A percentile compares a stretch with the other conserved stretches of the same genome.
phyloP scores from a whole-genome alignment of 257 asterid species.

The Nicotiana paniculata region DNA sequence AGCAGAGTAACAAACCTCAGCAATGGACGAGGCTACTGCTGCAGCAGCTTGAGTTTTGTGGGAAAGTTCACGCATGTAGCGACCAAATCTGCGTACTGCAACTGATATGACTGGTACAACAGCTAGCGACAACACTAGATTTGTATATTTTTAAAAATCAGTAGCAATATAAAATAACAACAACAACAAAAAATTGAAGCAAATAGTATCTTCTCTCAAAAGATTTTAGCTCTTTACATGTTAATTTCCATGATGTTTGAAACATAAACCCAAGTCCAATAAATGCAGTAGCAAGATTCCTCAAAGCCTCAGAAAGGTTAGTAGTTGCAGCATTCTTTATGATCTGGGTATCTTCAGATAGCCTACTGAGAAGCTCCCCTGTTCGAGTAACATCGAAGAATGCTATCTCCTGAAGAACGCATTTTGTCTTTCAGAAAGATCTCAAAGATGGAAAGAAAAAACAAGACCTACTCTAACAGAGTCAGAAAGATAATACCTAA shows the following conservation, averaged over 20 bases:
- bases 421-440: constrained; percentile 1
- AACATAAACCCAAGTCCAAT: constrained; percentile 89
- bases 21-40: constrained; percentile 82
- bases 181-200: background rate
- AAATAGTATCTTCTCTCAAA: background rate
- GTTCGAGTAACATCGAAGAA: constrained; percentile 88
- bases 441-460: background rate
- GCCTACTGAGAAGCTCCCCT: constrained; percentile 88
- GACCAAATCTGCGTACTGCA: constrained; percentile 66
- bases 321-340: constrained; percentile 89
- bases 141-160: background rate
- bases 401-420: constrained; percentile 60
- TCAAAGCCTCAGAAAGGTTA: constrained; percentile 81
- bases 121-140: constrained; percentile 67
- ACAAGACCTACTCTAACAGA: background rate
- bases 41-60: constrained; percentile 92
- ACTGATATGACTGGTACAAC: constrained; percentile 72
- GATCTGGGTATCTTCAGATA: constrained; percentile 90
- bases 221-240: constrained; percentile 25
- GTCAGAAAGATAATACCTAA: background rate
- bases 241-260: constrained; percentile 72
- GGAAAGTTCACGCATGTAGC: constrained; percentile 72
- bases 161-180: background rate
- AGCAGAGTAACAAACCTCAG: constrained; percentile 49
- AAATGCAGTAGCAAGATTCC: constrained; percentile 71